Conservation (phyloP, 129 eudicot species). For the Centrapalus pauciflorus region DNA sequence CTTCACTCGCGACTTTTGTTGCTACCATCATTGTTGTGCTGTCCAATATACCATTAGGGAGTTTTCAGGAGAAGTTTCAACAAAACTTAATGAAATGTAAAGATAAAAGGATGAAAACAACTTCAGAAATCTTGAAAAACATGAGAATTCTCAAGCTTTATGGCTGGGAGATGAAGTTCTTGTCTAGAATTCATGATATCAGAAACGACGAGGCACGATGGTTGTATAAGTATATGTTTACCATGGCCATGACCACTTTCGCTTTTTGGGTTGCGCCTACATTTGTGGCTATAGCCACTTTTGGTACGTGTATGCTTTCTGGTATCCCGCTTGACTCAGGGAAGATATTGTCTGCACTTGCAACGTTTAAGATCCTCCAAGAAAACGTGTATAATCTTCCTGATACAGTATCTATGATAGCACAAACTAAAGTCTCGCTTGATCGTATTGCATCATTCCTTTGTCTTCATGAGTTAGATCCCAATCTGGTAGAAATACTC, state of each 20-base stretch:
- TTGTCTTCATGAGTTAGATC: conserved; percentile 54
- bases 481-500: conserved; percentile 50
- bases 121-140: conserved; percentile 76
- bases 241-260: conserved; percentile 36
- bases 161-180: conserved; percentile 95
- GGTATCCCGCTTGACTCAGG: conserved; percentile 86
- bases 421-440: conserved; percentile 82
- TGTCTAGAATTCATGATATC: conserved; percentile 51
- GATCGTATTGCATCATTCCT: conserved; percentile 76
- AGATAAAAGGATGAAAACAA: conserved; percentile 84
- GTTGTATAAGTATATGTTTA: conserved; percentile 53
- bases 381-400: conserved; percentile 68
- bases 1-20: conserved; percentile 59
- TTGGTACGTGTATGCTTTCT: conserved; percentile 55
- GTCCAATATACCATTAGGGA: conserved; percentile 61
- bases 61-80: conserved; percentile 62
- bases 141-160: conserved; percentile 92
- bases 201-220: conserved; percentile 58
- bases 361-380: conserved; percentile 81
- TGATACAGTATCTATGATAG: conserved; percentile 55
- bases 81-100: conserved; percentile 61
- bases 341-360: conserved; percentile 74
- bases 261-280: conserved; percentile 84
- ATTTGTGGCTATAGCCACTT: conserved; percentile 67
- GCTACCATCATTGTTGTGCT: conserved; percentile 58